Evolutionary conservation across 1,139 yeast species (phyloP).

Genomic region (Saccharomyces pastorianus): DNA sequence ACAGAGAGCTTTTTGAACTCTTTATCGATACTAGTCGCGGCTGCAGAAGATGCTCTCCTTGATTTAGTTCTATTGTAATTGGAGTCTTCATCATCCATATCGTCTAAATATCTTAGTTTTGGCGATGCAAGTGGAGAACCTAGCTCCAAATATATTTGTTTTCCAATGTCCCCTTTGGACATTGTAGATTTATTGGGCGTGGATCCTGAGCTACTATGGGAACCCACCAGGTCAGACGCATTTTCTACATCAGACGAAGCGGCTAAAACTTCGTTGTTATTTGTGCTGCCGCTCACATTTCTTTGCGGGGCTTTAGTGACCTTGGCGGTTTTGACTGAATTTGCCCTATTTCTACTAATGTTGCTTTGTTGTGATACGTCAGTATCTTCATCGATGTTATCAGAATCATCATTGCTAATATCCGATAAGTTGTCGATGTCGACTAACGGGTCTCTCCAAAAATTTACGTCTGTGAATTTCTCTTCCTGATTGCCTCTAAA

Average conservation of each 20-base stretch:
- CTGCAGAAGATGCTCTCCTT: slow-evolving; percentile 3
- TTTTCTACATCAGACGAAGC: slow-evolving; percentile 1
- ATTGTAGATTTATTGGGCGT: slow-evolving; percentile 3
- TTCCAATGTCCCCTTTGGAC: slow-evolving; percentile 21
- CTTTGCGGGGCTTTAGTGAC: neutral
- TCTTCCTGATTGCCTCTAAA: slow-evolving; percentile 42
- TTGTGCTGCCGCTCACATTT: neutral
- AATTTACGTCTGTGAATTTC: slow-evolving; percentile 76
- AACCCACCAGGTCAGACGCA: slow-evolving; percentile 3
- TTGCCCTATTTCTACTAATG: neutral
- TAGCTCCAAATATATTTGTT: slow-evolving; percentile 26
- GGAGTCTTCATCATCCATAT: neutral
- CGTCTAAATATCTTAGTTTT: slow-evolving; percentile 6
- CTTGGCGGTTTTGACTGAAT: neutral
- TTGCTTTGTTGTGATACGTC: neutral
- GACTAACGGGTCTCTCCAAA: slow-evolving; percentile 79
- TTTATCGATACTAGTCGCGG: slow-evolving; percentile 7
- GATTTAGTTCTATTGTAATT: neutral
- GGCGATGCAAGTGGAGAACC: slow-evolving; percentile 32
- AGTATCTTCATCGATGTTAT: slow-evolving; percentile 15
- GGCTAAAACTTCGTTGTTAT: neutral
- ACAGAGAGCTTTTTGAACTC: slow-evolving; percentile 12
- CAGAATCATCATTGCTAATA: slow-evolving; percentile 25
- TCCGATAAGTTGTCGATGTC: slow-evolving; percentile 41
- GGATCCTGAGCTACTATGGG: slow-evolving; percentile 2